A percentile compares a stretch with the other conserved stretches of the same genome.
Conservation (phyloP, 495 filamentous ascomycete genomes). For the Annulohypoxylon stygium region DNA sequence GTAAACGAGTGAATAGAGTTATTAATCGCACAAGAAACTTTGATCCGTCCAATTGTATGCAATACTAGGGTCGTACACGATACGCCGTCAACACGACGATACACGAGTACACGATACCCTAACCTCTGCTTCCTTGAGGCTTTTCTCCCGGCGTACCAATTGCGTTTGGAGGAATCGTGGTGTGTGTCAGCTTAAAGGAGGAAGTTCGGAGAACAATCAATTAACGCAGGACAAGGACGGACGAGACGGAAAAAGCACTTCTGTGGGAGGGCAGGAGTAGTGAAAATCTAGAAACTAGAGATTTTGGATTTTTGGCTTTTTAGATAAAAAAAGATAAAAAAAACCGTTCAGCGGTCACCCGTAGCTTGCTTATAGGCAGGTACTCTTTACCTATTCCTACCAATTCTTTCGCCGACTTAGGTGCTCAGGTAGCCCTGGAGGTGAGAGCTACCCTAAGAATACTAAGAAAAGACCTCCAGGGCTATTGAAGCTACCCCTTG, state of each 20-base stretch:
- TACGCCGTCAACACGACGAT: not conserved
- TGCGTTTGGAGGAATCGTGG: conserved; percentile 9
- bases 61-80: conserved; percentile 24
- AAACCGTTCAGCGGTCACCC: not conserved
- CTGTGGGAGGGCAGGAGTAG: conserved; percentile 10
- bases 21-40: conserved; percentile 38
- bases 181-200: conserved; percentile 15
- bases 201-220: conserved; percentile 24
- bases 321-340: conserved; percentile 10
- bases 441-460: not conserved
- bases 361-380: not conserved
- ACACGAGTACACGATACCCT: not conserved
- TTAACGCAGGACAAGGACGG: conserved; percentile 31
- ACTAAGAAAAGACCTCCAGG: too few relatives aligned
- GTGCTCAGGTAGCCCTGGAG: not conserved
- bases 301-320: too few relatives aligned
- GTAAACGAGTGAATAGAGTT: conserved; percentile 44
- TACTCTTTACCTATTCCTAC: too few relatives aligned
- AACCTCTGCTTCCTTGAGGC: conserved; percentile 15
- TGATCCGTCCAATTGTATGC: conserved; percentile 33
- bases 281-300: not conserved
- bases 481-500: not conserved
- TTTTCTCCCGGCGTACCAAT: conserved; percentile 27
- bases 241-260: conserved; percentile 10
- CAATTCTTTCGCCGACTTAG: not conserved